phyloP scores from a whole-genome alignment of 352 stramenopile genomes.

The Pythium oligandrum region DNA sequence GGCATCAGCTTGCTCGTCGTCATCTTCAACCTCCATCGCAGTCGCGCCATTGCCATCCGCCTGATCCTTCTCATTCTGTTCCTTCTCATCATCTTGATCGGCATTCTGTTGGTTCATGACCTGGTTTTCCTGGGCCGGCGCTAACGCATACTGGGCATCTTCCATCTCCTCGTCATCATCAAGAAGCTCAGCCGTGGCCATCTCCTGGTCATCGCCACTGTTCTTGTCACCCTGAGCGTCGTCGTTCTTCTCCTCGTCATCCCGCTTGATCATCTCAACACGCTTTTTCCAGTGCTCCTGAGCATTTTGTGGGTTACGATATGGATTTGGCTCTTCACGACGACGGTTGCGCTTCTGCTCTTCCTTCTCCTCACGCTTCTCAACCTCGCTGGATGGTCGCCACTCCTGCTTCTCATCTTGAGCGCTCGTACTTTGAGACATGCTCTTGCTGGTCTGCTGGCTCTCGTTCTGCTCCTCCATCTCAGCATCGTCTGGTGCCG shows the following conservation, averaged over 20 bases:
- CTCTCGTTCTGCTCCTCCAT: slow-evolving; percentile 47
- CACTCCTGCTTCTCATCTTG: slow-evolving; percentile 30
- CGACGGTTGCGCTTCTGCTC: slow-evolving; percentile 73
- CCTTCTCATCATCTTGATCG: slow-evolving; percentile 24
- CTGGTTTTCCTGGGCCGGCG: slow-evolving; percentile 35
- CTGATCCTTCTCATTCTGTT: slow-evolving; percentile 34
- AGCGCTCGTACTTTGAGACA: slow-evolving; percentile 41
- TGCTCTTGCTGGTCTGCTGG: slow-evolving; percentile 52
- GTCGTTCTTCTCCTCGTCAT: slow-evolving; percentile 24
- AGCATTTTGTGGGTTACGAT: slow-evolving; percentile 92
- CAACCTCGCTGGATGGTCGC: slow-evolving; percentile 25
- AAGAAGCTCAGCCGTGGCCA: slow-evolving; percentile 28
- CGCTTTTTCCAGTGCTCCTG: slow-evolving; percentile 97
- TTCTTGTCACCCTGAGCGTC: slow-evolving; percentile 7
- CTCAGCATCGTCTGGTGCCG: slow-evolving; percentile 33
- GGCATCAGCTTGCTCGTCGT: slow-evolving; percentile 21
- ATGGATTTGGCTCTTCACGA: slow-evolving; percentile 91
- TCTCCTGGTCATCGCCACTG: slow-evolving; percentile 13
- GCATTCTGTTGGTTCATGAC: slow-evolving; percentile 28
- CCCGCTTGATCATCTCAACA: slow-evolving; percentile 84
- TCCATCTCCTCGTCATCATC: slow-evolving; percentile 40
- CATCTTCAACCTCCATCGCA: slow-evolving; percentile 67
- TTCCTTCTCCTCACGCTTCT: slow-evolving; percentile 40
- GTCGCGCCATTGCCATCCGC: slow-evolving; percentile 32
- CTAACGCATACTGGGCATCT: slow-evolving; percentile 33